These are phyloP conservation scores for Exophiala dermatitidis DNA, from an alignment of 2,329 filamentous ascomycete genomes.

Conservation along the genomic window DNA sequence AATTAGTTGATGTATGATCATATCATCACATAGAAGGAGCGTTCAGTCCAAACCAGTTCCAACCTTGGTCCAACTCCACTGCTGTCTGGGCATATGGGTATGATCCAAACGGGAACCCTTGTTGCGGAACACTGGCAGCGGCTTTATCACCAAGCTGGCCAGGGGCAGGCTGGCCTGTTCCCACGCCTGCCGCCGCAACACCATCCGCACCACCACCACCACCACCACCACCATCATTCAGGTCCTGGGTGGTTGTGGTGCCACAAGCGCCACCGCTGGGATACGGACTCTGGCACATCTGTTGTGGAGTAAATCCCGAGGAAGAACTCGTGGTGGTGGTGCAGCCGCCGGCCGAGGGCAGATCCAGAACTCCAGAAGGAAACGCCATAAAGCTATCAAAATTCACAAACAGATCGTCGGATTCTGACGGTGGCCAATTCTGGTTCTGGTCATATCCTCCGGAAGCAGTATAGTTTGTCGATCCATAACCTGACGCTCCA, in stretches of 20 bases:
- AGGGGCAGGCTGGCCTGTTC: too few relatives aligned
- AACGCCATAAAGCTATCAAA: conserved; percentile 29
- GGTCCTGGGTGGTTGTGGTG: conserved; percentile 4
- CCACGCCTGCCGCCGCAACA: too few relatives aligned
- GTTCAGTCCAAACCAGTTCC: conserved; percentile 34
- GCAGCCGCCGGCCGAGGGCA: conserved; percentile 10
- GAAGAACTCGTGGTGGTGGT: conserved; percentile 9
- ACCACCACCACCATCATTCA: conserved; percentile 5
- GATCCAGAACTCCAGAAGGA: conserved; percentile 17
- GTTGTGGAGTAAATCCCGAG: conserved; percentile 19
- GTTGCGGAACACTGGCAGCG: background rate
- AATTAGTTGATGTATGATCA: background rate
- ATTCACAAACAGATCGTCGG: conserved; percentile 26
- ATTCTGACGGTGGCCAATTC: conserved; percentile 17
- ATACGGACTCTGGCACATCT: conserved; percentile 18
- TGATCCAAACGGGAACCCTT: conserved; percentile 15
- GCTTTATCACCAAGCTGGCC: background rate
- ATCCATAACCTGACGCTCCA: conserved; percentile 13
- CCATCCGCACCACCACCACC: background rate
- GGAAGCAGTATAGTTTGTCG: conserved; percentile 14
- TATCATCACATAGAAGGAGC: conserved; percentile 2
- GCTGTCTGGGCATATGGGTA: conserved; percentile 21
- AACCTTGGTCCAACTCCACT: conserved; percentile 36
- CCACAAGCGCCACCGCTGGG: background rate
- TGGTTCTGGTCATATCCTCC: background rate